Evolutionary conservation across 2,329 filamentous ascomycete genomes (phyloP), one percentile per base, ranked within the genome.

Genomic region (Arachnopeziza araneosa): DNA sequence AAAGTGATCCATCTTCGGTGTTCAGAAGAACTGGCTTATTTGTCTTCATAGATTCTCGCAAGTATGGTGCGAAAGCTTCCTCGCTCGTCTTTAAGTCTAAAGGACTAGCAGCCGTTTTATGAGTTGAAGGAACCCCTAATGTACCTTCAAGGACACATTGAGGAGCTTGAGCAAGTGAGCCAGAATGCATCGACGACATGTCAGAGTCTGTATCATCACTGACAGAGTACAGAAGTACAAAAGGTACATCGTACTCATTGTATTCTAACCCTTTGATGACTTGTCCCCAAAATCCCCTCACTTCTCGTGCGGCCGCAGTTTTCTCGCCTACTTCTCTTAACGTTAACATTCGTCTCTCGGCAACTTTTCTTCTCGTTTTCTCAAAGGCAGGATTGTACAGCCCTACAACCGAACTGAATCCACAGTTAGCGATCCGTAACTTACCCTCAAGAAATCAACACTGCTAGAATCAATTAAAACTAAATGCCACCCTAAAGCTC

Each of bases 351-450:
- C 90, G 81, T 58, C 90, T 79, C 74, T 93, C 90, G 1, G 88
- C 89, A 62, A 95, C 85, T 68, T 90, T 90, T 22, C 89, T 81
- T 23, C 88, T 77, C 1, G 90, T 95, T 69, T 92, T 91, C 66
- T 95, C 90, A 65, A 93, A 93, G 0, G 87, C 83, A 2, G 90
- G 89, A 68, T 93, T 93, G 71, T 91, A 93, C 0, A 93, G 73
- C 1, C 88, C 90, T 63, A 89, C 84, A 8, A 93, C 88, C 14
- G 83, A 83, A 1, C 24, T 52, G n/a, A n/a, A 52, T 23, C 9
- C 21, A 12, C 4, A 52, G n/a, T 24, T 52, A 52, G 50, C 19
- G 17, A 14, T 23, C 10, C 26, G 26, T 9, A 30, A 30, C 9
- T 30, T 9, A 30, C 5, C 26, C 26, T 4, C 26, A 9, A 30